Evolutionary conservation across 2,329 filamentous ascomycete genomes (phyloP), one percentile per base, ranked within the genome.

Genomic region (Myriangium duriaei): DNA sequence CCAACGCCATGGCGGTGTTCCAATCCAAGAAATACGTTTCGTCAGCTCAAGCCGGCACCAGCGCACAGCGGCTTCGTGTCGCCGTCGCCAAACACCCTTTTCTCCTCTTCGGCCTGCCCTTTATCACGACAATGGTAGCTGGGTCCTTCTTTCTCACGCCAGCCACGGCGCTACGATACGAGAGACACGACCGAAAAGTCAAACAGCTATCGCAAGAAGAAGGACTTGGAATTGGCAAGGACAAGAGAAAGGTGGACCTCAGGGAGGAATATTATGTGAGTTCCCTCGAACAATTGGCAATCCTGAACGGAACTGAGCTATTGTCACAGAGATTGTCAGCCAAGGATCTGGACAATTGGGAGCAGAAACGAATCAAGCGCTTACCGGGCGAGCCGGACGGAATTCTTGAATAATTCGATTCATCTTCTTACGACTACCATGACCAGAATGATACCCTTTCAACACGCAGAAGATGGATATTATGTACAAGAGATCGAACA

Each of bases 131-230:
- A 42, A 94, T 98, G 54, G 75, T 98, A 16, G 84, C 80, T 2
- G 88, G 86, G 1, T 93, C 84, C 3, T 98, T 98, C 60, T 81
- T 93, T 51, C 72, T 98, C 34, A 96, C 91, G 0, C 91, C 88
- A 1, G 91, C 88, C 4, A 88, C 92, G 14, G 91, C 92, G 11
- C 68, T 98, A 34, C 75, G 92, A 42, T 98, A 96, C 62, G 91
- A 98, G 64, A 76, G 82, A 45, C 78, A 95, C 54, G 91, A 98
- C 57, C 76, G 85, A 45, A 88, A 84, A 63, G 84, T 95, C 42
- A 74, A 81, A 52, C 81, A 87, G 62, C 61, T 96, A 63, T 81
- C 74, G 42, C 76, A 81, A 50, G 83, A 95, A 42, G 86, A 98
- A 59, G 83, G 84, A 51, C 68, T 98, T 57, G 79, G 84, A 10